phyloP scores from a whole-genome alignment of 805 yeast species.

The Starmerella scarabaei region DNA sequence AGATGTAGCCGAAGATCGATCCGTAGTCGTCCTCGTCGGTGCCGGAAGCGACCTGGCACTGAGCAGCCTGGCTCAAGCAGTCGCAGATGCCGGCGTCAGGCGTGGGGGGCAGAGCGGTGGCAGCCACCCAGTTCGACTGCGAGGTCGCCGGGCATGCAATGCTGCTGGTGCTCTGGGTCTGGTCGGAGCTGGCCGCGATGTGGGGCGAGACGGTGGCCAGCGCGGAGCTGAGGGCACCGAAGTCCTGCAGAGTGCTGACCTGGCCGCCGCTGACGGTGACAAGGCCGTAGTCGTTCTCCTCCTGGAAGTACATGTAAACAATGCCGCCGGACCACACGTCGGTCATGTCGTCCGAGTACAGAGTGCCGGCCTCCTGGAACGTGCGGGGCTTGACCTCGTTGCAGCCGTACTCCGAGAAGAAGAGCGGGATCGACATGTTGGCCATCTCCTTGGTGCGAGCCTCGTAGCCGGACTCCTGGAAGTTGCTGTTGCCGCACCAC shows the following conservation, averaged over 20 bases:
- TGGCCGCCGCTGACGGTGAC: slow-evolving; percentile 40
- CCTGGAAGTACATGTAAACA: slow-evolving; percentile 83
- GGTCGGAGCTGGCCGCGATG: slow-evolving; percentile 29
- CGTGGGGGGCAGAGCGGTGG: slow-evolving; percentile 60
- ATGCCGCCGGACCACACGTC: slow-evolving; percentile 92
- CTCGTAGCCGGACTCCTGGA: slow-evolving; percentile 50
- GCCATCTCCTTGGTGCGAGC: slow-evolving; percentile 60
- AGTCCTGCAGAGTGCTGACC: slow-evolving; percentile 53
- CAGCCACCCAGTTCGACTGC: slow-evolving; percentile 47
- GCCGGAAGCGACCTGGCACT: slow-evolving; percentile 45
- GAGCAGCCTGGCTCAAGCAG: slow-evolving; percentile 41
- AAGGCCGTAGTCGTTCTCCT: slow-evolving; percentile 68
- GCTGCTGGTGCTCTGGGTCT: slow-evolving; percentile 29
- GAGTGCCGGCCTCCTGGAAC: slow-evolving; percentile 60
- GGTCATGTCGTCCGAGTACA: slow-evolving; percentile 61
- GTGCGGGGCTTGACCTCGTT: slow-evolving; percentile 59
- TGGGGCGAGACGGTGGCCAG: slow-evolving; percentile 43
- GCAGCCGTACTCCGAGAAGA: slow-evolving; percentile 86
- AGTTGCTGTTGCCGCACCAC: slow-evolving; percentile 67
- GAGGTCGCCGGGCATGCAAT: slow-evolving; percentile 40
- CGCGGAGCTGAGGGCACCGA: slow-evolving; percentile 41
- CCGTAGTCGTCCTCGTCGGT: slow-evolving; percentile 46
- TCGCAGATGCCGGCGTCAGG: slow-evolving; percentile 55
- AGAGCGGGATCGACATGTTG: slow-evolving; percentile 63
- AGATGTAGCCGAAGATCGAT: slow-evolving; percentile 44